Conservation (phyloP, 768 basidiomycete species). For the Mycena kentingensis region DNA sequence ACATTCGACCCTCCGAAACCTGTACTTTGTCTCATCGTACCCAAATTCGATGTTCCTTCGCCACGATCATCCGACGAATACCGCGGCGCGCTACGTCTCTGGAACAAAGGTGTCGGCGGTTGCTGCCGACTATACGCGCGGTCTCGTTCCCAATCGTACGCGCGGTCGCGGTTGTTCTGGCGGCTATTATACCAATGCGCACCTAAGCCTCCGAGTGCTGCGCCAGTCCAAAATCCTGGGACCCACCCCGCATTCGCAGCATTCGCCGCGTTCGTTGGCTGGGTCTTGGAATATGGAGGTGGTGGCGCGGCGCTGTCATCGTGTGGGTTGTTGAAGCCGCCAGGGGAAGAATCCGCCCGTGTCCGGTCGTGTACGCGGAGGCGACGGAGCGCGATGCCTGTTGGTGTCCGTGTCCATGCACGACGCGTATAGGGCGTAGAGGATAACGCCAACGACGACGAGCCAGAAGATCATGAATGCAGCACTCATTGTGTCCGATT, state of each 20-base stretch:
- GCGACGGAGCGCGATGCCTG: constrained; percentile 30
- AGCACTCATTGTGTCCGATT: constrained; percentile 21
- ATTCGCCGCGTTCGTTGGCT: constrained; percentile 8
- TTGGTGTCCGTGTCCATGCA: constrained; percentile 43
- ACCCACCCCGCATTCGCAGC: constrained; percentile 28
- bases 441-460: constrained; percentile 49
- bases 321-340: constrained; percentile 44
- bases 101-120: constrained; percentile 34
- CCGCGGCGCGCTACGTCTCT: constrained; percentile 28
- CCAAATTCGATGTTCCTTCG: constrained; percentile 70
- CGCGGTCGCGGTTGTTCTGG: constrained; percentile 26
- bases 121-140: constrained; percentile 27
- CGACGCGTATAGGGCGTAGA: constrained; percentile 61
- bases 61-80: constrained; percentile 51
- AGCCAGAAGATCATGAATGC: constrained; percentile 62
- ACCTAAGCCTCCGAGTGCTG: constrained; percentile 70
- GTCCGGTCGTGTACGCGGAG: constrained; percentile 38
- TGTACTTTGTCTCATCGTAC: constrained; percentile 73
- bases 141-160: constrained; percentile 65
- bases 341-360: constrained; percentile 54
- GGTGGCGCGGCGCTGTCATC: constrained; percentile 46
- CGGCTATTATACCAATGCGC: constrained; percentile 53
- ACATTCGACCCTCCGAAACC: constrained; percentile 79
- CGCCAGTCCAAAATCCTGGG: constrained; percentile 88
- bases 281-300: constrained; percentile 59